Base-by-base conservation (phyloP, 2,329 filamentous ascomycete genomes). In the Penicillium psychrosexuale region DNA sequence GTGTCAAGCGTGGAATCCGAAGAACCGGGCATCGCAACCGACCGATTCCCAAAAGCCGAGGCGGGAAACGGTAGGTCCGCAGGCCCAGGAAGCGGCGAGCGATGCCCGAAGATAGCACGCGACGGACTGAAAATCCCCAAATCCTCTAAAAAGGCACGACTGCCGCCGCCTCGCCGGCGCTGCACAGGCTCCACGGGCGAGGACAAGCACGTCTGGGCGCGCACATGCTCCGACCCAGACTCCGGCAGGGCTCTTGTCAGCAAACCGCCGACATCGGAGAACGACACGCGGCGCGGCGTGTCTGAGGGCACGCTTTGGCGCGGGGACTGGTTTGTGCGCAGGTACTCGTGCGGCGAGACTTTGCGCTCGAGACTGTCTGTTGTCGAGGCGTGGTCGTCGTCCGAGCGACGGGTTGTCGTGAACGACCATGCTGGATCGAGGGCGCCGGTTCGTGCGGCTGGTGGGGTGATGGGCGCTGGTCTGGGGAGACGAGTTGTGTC, bases 251-350 rank as follows among this genome's bases (percentile, higher is more conserved):
- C 12, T 49, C 55, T 79, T 5, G 87, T 84, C 0, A 95, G 76
- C 0, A 96, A 75, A 0, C 89, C 90, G 22, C 91, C 91, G 1
- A 91, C 87, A 62, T 96, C 92, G 64, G 93, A 91, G 70, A 96
- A 93, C 0, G 89, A 90, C 5, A 94, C 84, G 44, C 81, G 79
- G 5, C 82, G 78, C 5, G 46, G 3, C 8, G n/a, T 19, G 15
- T 43, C 37, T 5, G 47, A 74, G 43, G 61, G 69, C 76, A 67
- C 42, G 72, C 67, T 24, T 68, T 48, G 71, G 30, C 60, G 62
- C 0, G 62, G 58, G 9, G 65, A 62, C n/a, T 64, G 51, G 31
- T 62, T 69, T 19, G 69, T 68, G 51, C 62, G 61, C 31, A 73
- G 65, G 42, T 71, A 72, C 47, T 74, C 71, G 40, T 62, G 69